These are phyloP conservation scores for Apiospora kogelbergensis DNA, from an alignment of 2,329 filamentous ascomycete species.

Conservation along the genomic window DNA sequence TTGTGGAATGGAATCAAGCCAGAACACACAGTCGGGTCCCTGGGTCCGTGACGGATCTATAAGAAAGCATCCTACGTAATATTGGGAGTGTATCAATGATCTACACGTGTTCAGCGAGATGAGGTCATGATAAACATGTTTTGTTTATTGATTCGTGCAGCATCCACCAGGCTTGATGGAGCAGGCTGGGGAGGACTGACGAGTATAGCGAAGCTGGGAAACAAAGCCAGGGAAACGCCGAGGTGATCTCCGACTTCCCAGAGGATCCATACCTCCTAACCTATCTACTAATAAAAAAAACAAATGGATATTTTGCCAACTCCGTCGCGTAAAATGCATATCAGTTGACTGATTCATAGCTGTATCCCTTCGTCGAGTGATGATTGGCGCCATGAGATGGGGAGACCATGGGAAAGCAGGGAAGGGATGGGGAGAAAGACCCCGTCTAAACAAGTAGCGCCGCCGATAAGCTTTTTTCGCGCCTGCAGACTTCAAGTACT, in stretches of 20 bases:
- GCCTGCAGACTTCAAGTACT: not conserved
- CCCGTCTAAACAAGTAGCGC: not conserved
- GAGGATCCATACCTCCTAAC: not conserved
- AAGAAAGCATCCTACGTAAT: no score
- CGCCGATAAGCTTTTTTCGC: not conserved
- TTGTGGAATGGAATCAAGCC: not conserved
- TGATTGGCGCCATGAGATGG: not conserved
- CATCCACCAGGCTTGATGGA: not conserved
- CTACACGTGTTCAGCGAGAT: not conserved
- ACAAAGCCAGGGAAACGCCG: not conserved
- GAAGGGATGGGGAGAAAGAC: not conserved
- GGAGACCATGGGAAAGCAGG: not conserved
- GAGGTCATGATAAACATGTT: not conserved
- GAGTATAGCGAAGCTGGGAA: not conserved
- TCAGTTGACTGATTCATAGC: not conserved
- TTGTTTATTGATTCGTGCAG: not conserved
- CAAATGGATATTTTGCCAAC: slow-evolving; percentile 10
- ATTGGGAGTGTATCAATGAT: no score
- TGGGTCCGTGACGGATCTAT: not conserved
- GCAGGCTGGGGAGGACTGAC: not conserved
- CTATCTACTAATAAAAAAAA: not conserved
- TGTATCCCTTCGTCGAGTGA: not conserved
- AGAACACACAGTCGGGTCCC: not conserved
- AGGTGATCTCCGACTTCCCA: not conserved
- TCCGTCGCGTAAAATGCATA: not conserved